phyloP scores from a whole-genome alignment of 768 basidiomycete species.

The Gloeostereum incarnatum region DNA sequence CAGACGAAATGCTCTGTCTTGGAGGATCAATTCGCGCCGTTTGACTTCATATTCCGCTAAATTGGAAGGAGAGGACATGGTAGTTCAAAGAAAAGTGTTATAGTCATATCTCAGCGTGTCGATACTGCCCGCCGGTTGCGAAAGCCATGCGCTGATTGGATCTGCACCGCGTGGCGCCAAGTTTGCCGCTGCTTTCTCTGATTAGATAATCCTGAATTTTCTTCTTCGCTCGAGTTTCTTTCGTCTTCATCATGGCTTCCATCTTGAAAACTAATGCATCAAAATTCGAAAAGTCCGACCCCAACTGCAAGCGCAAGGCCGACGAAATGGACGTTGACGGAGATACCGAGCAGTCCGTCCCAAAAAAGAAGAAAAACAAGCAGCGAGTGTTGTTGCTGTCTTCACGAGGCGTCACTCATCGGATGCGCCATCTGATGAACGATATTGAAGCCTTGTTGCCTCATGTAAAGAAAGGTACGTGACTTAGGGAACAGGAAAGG shows the following conservation, averaged over 20 bases:
- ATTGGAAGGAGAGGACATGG: background rate
- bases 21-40: slow-evolving; percentile 14
- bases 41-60: slow-evolving; percentile 7
- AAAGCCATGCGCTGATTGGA: too few relatives aligned
- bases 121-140: too few relatives aligned
- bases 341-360: slow-evolving; percentile 17
- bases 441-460: slow-evolving; percentile 87
- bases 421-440: slow-evolving; percentile 96
- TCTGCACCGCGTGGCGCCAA: too few relatives aligned
- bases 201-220: too few relatives aligned
- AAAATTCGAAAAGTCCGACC: slow-evolving; percentile 42
- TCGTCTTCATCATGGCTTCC: slow-evolving; percentile 42
- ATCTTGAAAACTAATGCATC: slow-evolving; percentile 52
- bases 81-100: too few relatives aligned
- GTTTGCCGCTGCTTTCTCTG: too few relatives aligned
- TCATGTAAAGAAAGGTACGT: slow-evolving; percentile 91
- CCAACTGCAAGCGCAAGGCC: slow-evolving; percentile 58
- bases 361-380: slow-evolving; percentile 75
- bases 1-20: slow-evolving; percentile 42
- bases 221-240: too few relatives aligned
- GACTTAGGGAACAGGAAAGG: background rate
- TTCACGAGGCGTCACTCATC: slow-evolving; percentile 89
- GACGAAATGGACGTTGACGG: slow-evolving; percentile 50
- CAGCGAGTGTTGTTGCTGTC: slow-evolving; percentile 90
- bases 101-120: too few relatives aligned